These are phyloP conservation scores for Fusarium compactum DNA, from an alignment of 2,329 filamentous ascomycete species.

Conservation along the genomic window DNA sequence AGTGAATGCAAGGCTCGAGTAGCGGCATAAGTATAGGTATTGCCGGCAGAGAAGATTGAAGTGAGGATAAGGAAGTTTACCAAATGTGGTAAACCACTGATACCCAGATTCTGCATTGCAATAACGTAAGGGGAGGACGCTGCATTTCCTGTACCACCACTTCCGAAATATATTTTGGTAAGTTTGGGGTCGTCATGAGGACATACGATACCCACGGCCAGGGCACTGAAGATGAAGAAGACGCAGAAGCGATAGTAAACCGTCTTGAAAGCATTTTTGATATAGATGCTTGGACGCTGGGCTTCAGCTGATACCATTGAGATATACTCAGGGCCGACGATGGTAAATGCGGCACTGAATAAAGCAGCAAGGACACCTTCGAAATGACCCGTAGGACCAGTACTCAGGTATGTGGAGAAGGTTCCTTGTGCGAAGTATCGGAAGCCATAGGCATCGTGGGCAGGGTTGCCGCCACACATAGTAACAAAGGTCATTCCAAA, in stretches of 20 bases:
- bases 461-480: slow-evolving; percentile 70
- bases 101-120: slow-evolving; percentile 63
- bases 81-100: slow-evolving; percentile 65
- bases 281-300: slow-evolving; percentile 66
- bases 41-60: slow-evolving; percentile 49
- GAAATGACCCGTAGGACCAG: slow-evolving; percentile 71
- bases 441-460: slow-evolving; percentile 70
- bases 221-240: slow-evolving; percentile 52
- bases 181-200: slow-evolving; percentile 70
- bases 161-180: slow-evolving; percentile 59
- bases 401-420: slow-evolving; percentile 65
- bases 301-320: slow-evolving; percentile 73
- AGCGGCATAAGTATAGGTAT: slow-evolving; percentile 59
- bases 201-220: slow-evolving; percentile 70
- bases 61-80: slow-evolving; percentile 65
- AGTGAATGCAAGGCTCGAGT: slow-evolving; percentile 63
- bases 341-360: slow-evolving; percentile 69
- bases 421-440: slow-evolving; percentile 73
- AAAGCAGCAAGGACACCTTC: slow-evolving; percentile 74
- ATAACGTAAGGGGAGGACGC: slow-evolving; percentile 59
- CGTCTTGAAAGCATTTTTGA: slow-evolving; percentile 64
- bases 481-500: slow-evolving; percentile 71
- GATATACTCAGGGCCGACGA: slow-evolving; percentile 73
- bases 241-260: slow-evolving; percentile 64
- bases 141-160: slow-evolving; percentile 56